These are phyloP conservation scores for Fistulifera pelliculosa DNA, from an alignment of 108 stramenopile species.

Conservation along the genomic window DNA sequence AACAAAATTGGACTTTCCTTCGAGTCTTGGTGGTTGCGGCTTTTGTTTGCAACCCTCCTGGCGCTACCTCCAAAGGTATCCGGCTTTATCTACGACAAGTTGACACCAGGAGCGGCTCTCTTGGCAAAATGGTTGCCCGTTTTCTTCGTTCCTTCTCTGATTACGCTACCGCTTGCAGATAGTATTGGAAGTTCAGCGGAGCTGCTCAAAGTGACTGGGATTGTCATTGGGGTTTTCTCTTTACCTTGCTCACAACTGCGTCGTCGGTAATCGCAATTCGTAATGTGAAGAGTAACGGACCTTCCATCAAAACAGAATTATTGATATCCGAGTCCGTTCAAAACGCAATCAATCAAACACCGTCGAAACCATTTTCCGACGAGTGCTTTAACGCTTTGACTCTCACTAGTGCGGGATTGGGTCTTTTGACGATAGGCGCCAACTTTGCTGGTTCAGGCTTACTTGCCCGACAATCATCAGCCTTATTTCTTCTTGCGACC, in stretches of 20 bases:
- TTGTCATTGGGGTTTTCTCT: slow-evolving; percentile 69
- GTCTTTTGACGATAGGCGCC: slow-evolving; percentile 18
- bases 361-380: slow-evolving; percentile 43
- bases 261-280: slow-evolving; percentile 52
- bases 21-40: slow-evolving; percentile 60
- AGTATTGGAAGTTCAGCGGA: slow-evolving; percentile 41
- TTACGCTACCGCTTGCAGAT: slow-evolving; percentile 60
- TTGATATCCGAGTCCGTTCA: neutral
- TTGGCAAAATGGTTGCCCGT: slow-evolving; percentile 77
- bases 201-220: slow-evolving; percentile 43
- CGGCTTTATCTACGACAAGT: slow-evolving; percentile 18
- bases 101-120: slow-evolving; percentile 52
- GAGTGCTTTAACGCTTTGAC: slow-evolving; percentile 21
- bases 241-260: slow-evolving; percentile 66
- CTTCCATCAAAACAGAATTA: too few species aligned
- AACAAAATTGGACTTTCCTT: slow-evolving; percentile 50
- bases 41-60: slow-evolving; percentile 39
- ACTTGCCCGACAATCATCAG: neutral
- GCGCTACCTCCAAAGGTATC: slow-evolving; percentile 24
- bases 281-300: neutral
- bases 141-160: slow-evolving; percentile 72
- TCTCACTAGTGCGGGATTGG: slow-evolving; percentile 22
- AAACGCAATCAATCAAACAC: neutral
- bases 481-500: slow-evolving; percentile 40
- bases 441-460: slow-evolving; percentile 1